A percentile compares a stretch with the other conserved stretches of the same genome.
Conservation (phyloP, 495 filamentous ascomycete genomes). For the Entonaema liquescens region DNA sequence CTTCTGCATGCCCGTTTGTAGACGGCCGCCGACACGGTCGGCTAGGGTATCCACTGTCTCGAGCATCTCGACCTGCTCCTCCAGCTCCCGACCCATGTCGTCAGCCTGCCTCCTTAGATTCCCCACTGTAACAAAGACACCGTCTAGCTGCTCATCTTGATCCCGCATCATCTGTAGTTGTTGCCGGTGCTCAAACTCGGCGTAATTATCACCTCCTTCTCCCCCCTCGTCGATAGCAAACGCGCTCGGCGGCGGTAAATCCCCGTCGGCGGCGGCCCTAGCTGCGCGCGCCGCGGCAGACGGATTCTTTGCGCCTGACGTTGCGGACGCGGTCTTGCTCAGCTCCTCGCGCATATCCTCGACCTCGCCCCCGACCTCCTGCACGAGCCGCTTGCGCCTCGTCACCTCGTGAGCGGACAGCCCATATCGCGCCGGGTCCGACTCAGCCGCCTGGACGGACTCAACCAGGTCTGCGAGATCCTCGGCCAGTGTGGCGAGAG, state of each 20-base stretch:
- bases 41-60: slow-evolving; percentile 81
- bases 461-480: slow-evolving; percentile 91
- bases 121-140: slow-evolving; percentile 90
- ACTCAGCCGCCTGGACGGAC: slow-evolving; percentile 86
- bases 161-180: slow-evolving; percentile 92
- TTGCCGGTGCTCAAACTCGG: slow-evolving; percentile 90
- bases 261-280: slow-evolving; percentile 47
- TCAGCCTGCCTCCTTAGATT: slow-evolving; percentile 89
- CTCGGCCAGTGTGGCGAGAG: slow-evolving; percentile 77
- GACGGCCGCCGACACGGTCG: slow-evolving; percentile 85
- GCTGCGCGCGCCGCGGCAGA: slow-evolving; percentile 40
- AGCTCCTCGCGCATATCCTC: slow-evolving; percentile 90
- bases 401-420: slow-evolving; percentile 84
- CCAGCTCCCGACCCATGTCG: slow-evolving; percentile 93
- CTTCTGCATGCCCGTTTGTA: slow-evolving; percentile 86
- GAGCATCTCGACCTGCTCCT: slow-evolving; percentile 86
- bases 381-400: slow-evolving; percentile 81
- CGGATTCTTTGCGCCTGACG: neutral
- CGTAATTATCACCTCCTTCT: slow-evolving; percentile 67
- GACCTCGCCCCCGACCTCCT: slow-evolving; percentile 87
- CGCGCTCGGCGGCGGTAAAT: slow-evolving; percentile 74
- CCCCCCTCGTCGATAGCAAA: slow-evolving; percentile 64
- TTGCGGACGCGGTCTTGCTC: slow-evolving; percentile 29
- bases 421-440: slow-evolving; percentile 88
- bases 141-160: slow-evolving; percentile 92